Evolutionary conservation across 2,329 filamentous ascomycete genomes (phyloP).

Genomic region (Paradendryphiella salina): DNA sequence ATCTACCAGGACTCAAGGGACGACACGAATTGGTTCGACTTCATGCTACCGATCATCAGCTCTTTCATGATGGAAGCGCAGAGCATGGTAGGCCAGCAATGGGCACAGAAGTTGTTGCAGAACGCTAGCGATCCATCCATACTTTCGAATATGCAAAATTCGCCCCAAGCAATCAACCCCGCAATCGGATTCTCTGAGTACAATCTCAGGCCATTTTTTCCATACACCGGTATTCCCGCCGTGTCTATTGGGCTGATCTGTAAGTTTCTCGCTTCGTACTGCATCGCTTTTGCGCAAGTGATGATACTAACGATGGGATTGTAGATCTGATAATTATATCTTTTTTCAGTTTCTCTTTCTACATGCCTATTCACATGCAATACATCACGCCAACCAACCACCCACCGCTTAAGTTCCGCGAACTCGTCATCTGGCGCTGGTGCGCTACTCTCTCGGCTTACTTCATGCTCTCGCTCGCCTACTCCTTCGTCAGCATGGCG

Average conservation of each 20-base stretch:
- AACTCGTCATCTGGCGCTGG: slow-evolving; percentile 63
- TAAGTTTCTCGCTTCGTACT: slow-evolving; percentile 4
- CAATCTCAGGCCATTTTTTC: slow-evolving; percentile 64
- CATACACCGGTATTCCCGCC: slow-evolving; percentile 59
- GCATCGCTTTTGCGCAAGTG: background rate
- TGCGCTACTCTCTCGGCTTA: slow-evolving; percentile 61
- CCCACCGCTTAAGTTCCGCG: slow-evolving; percentile 60
- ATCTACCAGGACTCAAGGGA: slow-evolving; percentile 61
- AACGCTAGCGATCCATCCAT: slow-evolving; percentile 49
- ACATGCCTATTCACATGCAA: slow-evolving; percentile 64
- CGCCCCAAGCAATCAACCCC: slow-evolving; percentile 59
- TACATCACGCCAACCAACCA: slow-evolving; percentile 60
- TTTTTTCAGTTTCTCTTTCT: slow-evolving; percentile 68
- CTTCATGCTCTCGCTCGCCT: slow-evolving; percentile 64
- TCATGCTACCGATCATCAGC: slow-evolving; percentile 58
- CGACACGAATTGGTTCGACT: slow-evolving; percentile 57
- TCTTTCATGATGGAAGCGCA: slow-evolving; percentile 54
- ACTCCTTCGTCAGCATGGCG: slow-evolving; percentile 65
- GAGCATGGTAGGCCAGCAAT: slow-evolving; percentile 54
- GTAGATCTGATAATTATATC: slow-evolving; percentile 65
- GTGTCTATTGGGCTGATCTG: slow-evolving; percentile 66
- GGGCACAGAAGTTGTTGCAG: slow-evolving; percentile 49
- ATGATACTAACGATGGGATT: background rate
- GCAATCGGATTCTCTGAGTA: slow-evolving; percentile 59
- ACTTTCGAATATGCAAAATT: slow-evolving; percentile 50